A percentile compares a stretch with the other conserved stretches of the same genome.
Conservation (phyloP, 2,329 filamentous ascomycete species). For the Cladorrhinum sp. region DNA sequence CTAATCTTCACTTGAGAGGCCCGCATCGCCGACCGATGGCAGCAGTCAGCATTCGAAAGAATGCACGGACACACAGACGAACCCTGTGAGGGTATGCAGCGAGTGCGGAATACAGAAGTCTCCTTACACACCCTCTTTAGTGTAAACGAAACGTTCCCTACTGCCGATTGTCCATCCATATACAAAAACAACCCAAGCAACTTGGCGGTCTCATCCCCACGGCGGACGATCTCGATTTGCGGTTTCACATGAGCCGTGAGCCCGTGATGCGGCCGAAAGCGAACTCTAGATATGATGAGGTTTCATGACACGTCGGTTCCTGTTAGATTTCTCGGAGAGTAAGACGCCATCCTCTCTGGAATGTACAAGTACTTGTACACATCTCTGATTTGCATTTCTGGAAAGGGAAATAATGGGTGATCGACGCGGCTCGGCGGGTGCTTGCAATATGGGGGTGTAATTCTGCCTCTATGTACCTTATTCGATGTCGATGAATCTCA, state of each 20-base stretch:
- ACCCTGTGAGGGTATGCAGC: not conserved
- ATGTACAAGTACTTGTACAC: not conserved
- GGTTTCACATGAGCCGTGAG: constrained; percentile 9
- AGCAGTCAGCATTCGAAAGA: not conserved
- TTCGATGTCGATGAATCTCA: constrained; percentile 16
- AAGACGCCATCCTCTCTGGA: not conserved
- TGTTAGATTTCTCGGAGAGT: constrained; percentile 14
- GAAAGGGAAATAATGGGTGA: constrained; percentile 2
- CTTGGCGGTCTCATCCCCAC: constrained; percentile 20
- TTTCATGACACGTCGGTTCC: constrained; percentile 21
- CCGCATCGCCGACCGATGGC: not conserved
- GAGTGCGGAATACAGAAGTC: not conserved
- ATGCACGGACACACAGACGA: not conserved
- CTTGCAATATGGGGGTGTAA: constrained; percentile 22
- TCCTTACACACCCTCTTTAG: constrained; percentile 16
- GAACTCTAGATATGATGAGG: constrained; percentile 1
- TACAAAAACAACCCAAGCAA: constrained; percentile 8
- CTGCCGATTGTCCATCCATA: not conserved
- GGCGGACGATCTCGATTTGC: constrained; percentile 15
- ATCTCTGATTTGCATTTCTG: constrained; percentile 10
- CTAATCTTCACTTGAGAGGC: not conserved
- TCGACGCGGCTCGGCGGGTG: constrained; percentile 23
- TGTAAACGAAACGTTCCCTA: constrained; percentile 11
- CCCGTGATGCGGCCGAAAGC: constrained; percentile 7
- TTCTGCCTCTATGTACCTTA: constrained; percentile 26